Conservation (phyloP, 208 protist genomes). For the Trypanosoma melophagium region DNA sequence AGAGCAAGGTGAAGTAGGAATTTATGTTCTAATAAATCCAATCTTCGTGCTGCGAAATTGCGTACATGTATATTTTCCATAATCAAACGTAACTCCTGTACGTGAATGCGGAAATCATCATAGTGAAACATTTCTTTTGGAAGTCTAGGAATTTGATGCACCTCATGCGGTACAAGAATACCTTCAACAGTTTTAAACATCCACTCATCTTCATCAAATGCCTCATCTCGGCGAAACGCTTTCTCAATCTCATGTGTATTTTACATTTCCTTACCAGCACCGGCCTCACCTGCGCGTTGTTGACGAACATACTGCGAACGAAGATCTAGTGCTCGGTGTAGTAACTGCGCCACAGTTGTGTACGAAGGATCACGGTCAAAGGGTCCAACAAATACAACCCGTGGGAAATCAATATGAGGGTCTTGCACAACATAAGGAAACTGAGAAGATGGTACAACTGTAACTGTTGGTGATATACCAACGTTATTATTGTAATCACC, state of each 20-base stretch:
- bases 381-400: constrained; percentile 54
- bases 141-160: constrained; percentile 87
- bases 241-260: constrained; percentile 26
- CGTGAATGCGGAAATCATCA: constrained; percentile 77
- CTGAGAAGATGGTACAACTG: constrained; percentile 10
- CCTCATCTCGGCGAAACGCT: constrained; percentile 38
- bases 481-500: not conserved
- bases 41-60: constrained; percentile 80
- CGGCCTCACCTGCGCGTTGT: constrained; percentile 13
- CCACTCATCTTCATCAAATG: constrained; percentile 88
- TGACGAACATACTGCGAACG: constrained; percentile 60
- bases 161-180: constrained; percentile 84
- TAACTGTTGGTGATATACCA: not conserved
- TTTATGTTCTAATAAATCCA: constrained; percentile 89
- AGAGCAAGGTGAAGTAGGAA: constrained; percentile 92
- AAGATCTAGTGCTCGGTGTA: constrained; percentile 77
- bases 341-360: constrained; percentile 52
- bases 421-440: constrained; percentile 70
- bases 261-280: constrained; percentile 13
- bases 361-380: constrained; percentile 72
- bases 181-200: constrained; percentile 91
- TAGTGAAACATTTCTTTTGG: constrained; percentile 87
- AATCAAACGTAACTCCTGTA: constrained; percentile 66
- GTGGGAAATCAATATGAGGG: constrained; percentile 63
- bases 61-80: constrained; percentile 72